Conservation (phyloP, 441 rosid genomes). For the Metrosideros polymorpha region DNA sequence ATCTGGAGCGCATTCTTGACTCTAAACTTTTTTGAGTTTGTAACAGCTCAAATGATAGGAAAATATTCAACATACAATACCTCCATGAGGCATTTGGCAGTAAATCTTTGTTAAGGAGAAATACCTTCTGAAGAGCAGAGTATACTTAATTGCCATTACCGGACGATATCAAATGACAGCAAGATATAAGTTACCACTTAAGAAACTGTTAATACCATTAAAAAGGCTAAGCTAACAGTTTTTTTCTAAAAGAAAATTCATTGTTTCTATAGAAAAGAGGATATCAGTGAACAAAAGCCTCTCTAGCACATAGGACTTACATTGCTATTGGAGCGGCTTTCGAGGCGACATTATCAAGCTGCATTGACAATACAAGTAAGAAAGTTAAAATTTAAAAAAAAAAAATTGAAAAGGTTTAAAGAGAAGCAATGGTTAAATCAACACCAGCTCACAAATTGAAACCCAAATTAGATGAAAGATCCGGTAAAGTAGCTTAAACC, state of each 20-base stretch:
- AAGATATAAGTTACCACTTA: background rate
- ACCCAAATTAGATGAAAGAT: background rate
- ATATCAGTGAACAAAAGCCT: background rate
- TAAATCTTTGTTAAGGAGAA: background rate
- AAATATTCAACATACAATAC: background rate
- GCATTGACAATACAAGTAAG: constrained; percentile 25
- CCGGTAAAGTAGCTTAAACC: background rate
- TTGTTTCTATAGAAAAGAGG: background rate
- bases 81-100: background rate
- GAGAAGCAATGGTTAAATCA: background rate
- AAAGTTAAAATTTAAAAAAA: background rate
- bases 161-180: background rate
- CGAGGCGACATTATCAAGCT: constrained; percentile 58
- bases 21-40: background rate
- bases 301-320: constrained; percentile 39
- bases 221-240: background rate
- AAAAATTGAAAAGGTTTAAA: constrained; percentile 4
- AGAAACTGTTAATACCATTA: background rate
- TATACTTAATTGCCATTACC: background rate
- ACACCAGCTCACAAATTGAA: background rate
- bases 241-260: background rate
- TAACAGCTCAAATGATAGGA: background rate
- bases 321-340: constrained; percentile 84
- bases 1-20: background rate
- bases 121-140: background rate